Conservation (phyloP, 2,329 filamentous ascomycete genomes). For the Hypoxylon sp. region DNA sequence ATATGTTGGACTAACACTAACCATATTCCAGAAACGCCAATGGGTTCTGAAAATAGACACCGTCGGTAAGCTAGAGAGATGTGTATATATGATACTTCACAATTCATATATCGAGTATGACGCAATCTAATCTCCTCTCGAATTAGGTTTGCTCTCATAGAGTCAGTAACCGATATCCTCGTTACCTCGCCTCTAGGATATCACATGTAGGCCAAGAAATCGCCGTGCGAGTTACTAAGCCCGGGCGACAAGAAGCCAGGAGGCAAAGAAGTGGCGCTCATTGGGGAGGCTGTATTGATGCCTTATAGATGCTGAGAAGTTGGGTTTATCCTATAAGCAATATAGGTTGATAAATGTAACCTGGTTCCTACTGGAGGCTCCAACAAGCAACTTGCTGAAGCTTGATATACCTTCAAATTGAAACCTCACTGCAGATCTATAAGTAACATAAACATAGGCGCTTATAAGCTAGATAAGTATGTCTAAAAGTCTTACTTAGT, state of each 20-base stretch:
- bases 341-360: not conserved
- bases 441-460: no score
- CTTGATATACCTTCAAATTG: not conserved
- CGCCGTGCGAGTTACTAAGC: not conserved
- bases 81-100: no score
- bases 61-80: no score
- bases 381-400: not conserved
- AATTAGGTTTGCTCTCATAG: no score
- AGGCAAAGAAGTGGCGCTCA: not conserved
- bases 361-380: not conserved
- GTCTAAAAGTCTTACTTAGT: not conserved
- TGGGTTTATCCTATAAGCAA: not conserved
- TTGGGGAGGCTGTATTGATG: not conserved
- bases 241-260: not conserved
- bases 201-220: not conserved
- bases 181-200: not conserved
- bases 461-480: not conserved
- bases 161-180: no score
- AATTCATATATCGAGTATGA: no score
- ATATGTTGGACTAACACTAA: no score
- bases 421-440: no score
- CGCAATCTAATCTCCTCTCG: no score
- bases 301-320: not conserved
- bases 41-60: no score
- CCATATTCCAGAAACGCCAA: no score